Evolutionary conservation across 1,284 basidiomycete species (phyloP), one percentile per base, ranked within the genome.

Genomic region (Sanghuangporus baumii): DNA sequence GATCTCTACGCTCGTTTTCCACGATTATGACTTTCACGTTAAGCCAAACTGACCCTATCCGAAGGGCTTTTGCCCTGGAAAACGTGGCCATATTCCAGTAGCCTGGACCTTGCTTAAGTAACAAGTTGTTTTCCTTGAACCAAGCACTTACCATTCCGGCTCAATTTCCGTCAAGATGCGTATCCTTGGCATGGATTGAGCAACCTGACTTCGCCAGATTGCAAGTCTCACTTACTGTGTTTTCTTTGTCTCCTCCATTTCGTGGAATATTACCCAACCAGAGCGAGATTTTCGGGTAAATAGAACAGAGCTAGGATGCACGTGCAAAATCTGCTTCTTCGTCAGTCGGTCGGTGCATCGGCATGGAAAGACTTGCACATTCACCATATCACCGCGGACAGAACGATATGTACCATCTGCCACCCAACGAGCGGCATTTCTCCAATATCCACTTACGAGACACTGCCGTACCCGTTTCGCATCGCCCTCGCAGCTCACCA

Each of bases 221-320:
- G 63, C 12, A 23, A 11, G 48, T 20, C 37, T 47, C 12, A 73
- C 88, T 69, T 69, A 91, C 90, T 91, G 88, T 34, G 84, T 88
- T 74, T 96, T 98, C 67, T 93, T 95, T 0, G 96, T 98, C 74
- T 98, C 94, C 68, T 96, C 86, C 74, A 98, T 89, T 73, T 99
- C 96, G 71, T 97, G 94, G 71, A 90, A 99, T 23, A 99, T 80
- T 6, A 98, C 93, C 93, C 94, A 99, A 9, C 92, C 92, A 0
- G 89, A 89, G 16, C 86, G 81, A 1, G 96, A 91, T 69, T 91
- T 93, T 43, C 97, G 81, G 2, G 94, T 97, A 72, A 99, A 99
- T 63, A 98, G 78, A 9, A 98, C 93, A 1, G 95, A 98, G 11
- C 88, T 93, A 0, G 96, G 97, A 72, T 99, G 96, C 1, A 93